Evolutionary conservation across 2,329 filamentous ascomycete species (phyloP).

Genomic region (Stachybotrys chartarum): DNA sequence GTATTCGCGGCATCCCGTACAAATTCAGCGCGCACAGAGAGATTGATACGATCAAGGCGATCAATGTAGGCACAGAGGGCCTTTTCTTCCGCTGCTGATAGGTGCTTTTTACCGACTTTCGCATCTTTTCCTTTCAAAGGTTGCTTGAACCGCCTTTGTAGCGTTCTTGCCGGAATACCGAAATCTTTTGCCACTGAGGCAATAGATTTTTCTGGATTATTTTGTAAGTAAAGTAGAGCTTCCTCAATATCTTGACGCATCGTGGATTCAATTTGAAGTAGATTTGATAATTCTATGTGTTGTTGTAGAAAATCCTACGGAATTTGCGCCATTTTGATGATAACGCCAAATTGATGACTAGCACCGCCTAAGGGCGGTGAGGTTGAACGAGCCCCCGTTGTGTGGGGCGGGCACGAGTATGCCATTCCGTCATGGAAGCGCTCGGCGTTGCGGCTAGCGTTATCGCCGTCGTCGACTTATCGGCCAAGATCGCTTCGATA

Average conservation of each 20-base stretch:
- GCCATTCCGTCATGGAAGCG: neutral
- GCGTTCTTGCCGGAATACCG: neutral
- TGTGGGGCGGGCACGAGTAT: too few species aligned
- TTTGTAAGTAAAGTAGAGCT: too few species aligned
- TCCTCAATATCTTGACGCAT: too few species aligned
- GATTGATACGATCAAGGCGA: neutral
- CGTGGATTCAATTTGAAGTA: too few species aligned
- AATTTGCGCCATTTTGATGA: too few species aligned
- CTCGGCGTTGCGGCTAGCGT: conserved; percentile 1
- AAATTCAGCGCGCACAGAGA: neutral
- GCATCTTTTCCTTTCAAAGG: neutral
- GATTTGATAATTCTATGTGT: too few species aligned
- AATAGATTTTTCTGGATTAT: neutral
- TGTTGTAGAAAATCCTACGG: too few species aligned
- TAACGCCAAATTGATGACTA: too few species aligned
- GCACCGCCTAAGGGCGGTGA: too few species aligned
- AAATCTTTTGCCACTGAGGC: neutral
- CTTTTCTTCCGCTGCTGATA: neutral
- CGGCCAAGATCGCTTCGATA: conserved; percentile 1
- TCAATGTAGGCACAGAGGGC: neutral
- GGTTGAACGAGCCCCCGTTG: too few species aligned
- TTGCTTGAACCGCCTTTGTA: neutral
- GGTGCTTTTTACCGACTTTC: neutral
- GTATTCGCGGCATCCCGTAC: neutral
- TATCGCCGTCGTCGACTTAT: conserved; percentile 1